A percentile compares a stretch with the other conserved stretches of the same genome.
phyloP scores from a whole-genome alignment of 805 yeast species.

The Pichia phayaonensis region DNA sequence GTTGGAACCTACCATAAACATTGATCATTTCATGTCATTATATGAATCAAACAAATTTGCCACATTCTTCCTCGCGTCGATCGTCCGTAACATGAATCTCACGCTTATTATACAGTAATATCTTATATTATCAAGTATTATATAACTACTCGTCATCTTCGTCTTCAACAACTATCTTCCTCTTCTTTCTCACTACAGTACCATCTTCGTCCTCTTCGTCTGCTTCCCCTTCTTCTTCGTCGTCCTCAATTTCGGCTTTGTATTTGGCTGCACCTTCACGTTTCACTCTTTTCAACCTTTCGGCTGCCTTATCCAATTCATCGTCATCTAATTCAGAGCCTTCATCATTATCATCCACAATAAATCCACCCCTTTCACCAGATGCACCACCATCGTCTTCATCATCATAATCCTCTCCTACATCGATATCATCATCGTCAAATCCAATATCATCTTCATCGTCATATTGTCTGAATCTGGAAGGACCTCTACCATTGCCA shows the following conservation, averaged over 20 bases:
- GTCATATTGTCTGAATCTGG: constrained; percentile 18
- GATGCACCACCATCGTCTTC: constrained; percentile 19
- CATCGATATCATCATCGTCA: constrained; percentile 4
- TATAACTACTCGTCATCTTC: constrained; percentile 24
- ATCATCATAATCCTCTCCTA: constrained; percentile 13
- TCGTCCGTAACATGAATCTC: not conserved
- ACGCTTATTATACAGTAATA: not conserved
- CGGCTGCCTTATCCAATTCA: constrained; percentile 46
- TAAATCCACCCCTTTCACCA: constrained; percentile 27
- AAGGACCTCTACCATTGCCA: constrained; percentile 7
- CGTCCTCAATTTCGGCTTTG: constrained; percentile 49
- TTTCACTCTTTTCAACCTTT: constrained; percentile 42
- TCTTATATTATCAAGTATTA: not conserved
- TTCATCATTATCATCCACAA: constrained; percentile 29
- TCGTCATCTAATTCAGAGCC: constrained; percentile 28
- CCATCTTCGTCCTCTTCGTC: constrained; percentile 52
- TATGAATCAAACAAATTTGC: not conserved
- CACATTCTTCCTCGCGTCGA: not conserved
- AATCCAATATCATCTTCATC: constrained; percentile 12
- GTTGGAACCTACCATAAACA: not conserved
- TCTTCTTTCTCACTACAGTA: constrained; percentile 34
- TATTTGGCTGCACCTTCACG: constrained; percentile 40
- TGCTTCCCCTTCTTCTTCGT: constrained; percentile 32
- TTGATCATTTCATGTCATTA: not conserved
- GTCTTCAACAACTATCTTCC: constrained; percentile 36